A percentile compares a stretch with the other conserved stretches of the same genome.
Evolutionary conservation across 306 rosid genomes (phyloP).

Genomic region (Citrullus colocynthis): DNA sequence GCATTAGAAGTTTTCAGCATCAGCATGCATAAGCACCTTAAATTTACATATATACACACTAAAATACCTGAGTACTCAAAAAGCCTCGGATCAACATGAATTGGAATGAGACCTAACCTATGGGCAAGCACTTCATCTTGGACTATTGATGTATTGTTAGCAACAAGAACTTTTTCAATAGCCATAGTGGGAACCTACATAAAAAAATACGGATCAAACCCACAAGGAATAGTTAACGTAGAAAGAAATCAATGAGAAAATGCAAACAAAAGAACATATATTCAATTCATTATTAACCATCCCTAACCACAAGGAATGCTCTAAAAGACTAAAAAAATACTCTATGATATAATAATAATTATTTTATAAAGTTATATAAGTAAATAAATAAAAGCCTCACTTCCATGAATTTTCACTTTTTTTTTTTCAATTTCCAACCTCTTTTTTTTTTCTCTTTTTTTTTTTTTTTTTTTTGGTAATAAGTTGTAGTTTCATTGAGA

Average conservation of each 20-base stretch:
- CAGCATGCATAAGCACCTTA: not conserved
- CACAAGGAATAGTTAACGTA: not conserved
- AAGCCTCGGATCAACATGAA: slow-evolving; percentile 73
- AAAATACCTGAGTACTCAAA: slow-evolving; percentile 71
- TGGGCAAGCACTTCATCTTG: slow-evolving; percentile 97
- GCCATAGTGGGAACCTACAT: slow-evolving; percentile 97
- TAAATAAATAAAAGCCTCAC: no score
- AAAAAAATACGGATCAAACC: not conserved
- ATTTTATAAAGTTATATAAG: not conserved
- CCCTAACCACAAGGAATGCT: not conserved
- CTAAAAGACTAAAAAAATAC: not conserved
- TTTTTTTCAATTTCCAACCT: no score
- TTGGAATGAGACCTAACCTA: slow-evolving; percentile 89
- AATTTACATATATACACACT: not conserved
- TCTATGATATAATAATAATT: not conserved
- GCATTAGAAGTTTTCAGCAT: not conserved
- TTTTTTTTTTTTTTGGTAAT: no score
- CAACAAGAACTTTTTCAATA: slow-evolving; percentile 77
- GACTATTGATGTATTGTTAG: slow-evolving; percentile 69
- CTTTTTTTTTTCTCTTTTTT: no score
- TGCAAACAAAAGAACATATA: not conserved
- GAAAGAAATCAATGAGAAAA: not conserved
- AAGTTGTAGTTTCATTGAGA: no score
- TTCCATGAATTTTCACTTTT: no score
- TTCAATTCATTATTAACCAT: not conserved